These are phyloP conservation scores for Acanthochlamys bracteata DNA, from an alignment of 106 monocot species.

Conservation along the genomic window DNA sequence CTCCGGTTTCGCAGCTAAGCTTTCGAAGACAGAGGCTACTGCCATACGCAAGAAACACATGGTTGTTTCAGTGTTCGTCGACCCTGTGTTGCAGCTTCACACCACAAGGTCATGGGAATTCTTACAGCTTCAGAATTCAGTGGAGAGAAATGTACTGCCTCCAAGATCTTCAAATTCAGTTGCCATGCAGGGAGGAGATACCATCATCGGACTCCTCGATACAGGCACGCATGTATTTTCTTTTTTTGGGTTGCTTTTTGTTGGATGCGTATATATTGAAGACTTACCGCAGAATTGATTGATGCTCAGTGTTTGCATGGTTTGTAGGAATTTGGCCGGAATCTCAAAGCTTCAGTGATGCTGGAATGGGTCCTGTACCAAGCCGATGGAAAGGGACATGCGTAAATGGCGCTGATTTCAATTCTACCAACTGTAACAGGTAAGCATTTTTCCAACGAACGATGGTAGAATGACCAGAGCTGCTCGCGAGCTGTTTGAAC, in stretches of 20 bases:
- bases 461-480: not conserved
- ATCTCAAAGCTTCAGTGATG: slow-evolving; percentile 59
- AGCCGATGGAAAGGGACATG: slow-evolving; percentile 69
- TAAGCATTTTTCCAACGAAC: slow-evolving; percentile 10
- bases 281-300: too few relatives aligned
- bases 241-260: not conserved
- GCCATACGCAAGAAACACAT: slow-evolving; percentile 29
- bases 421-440: slow-evolving; percentile 65
- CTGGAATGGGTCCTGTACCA: slow-evolving; percentile 37
- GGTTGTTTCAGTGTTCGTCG: slow-evolving; percentile 66
- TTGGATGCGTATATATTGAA: too few relatives aligned
- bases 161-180: not conserved
- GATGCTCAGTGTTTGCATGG: too few relatives aligned
- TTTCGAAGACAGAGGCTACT: slow-evolving; percentile 36
- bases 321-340: slow-evolving; percentile 80
- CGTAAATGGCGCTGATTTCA: slow-evolving; percentile 37
- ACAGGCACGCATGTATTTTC: slow-evolving; percentile 45
- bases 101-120: slow-evolving; percentile 86
- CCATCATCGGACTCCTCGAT: slow-evolving; percentile 72
- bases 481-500: too few relatives aligned
- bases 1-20: slow-evolving; percentile 59
- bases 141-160: slow-evolving; percentile 5
- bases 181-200: slow-evolving; percentile 17
- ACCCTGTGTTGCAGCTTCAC: slow-evolving; percentile 52
- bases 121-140: slow-evolving; percentile 28